These are phyloP conservation scores for Immersiella caudata DNA, from an alignment of 495 filamentous ascomycete genomes.

Conservation along the genomic window DNA sequence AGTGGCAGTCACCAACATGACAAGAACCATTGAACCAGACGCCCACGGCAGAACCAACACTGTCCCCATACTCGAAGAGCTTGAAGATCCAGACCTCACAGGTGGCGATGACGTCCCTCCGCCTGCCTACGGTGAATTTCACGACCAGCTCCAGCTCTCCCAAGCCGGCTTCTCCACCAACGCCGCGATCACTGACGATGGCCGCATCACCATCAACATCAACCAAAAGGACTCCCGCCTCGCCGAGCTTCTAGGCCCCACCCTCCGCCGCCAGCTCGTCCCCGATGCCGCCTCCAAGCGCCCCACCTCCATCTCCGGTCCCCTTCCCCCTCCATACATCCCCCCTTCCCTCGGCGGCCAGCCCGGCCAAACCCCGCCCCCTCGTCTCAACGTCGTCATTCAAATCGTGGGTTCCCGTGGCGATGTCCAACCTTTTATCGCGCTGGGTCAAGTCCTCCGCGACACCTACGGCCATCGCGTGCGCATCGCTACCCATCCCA, in stretches of 20 bases:
- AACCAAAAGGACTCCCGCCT: conserved; percentile 65
- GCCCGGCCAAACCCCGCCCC: conserved; percentile 60
- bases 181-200: conserved; percentile 59
- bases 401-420: conserved; percentile 79
- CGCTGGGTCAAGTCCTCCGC: conserved; percentile 68
- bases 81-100: conserved; percentile 34
- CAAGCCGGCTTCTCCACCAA: conserved; percentile 53
- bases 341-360: conserved; percentile 62
- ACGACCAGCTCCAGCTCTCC: conserved; percentile 51
- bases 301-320: conserved; percentile 38
- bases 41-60: conserved; percentile 25
- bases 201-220: conserved; percentile 76
- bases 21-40: not conserved
- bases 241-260: conserved; percentile 66
- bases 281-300: conserved; percentile 35
- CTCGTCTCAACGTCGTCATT: conserved; percentile 69
- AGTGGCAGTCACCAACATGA: not conserved
- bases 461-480: conserved; percentile 71
- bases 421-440: conserved; percentile 77
- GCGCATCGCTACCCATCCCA: conserved; percentile 68
- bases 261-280: conserved; percentile 61
- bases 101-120: conserved; percentile 40
- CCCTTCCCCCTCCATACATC: conserved; percentile 61
- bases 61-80: conserved; percentile 30
- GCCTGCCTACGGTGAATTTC: conserved; percentile 49